Conservation (phyloP, 2,329 filamentous ascomycete species). For the Chaetomiaceae sp. region DNA sequence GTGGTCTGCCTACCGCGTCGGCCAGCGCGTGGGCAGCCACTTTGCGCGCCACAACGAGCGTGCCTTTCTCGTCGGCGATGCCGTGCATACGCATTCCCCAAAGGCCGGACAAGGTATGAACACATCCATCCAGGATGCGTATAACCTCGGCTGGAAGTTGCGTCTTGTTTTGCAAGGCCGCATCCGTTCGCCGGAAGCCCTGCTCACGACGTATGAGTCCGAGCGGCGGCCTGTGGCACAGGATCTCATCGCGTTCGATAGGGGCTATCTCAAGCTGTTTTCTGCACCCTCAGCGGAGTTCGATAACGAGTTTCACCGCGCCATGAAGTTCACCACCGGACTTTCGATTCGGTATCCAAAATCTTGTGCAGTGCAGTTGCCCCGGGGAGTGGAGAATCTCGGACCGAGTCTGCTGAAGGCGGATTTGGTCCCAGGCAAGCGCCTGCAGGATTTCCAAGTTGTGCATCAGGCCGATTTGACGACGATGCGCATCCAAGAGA, state of each 20-base stretch:
- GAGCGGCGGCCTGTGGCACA: conserved; percentile 47
- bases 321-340: conserved; percentile 17
- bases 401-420: too few species aligned
- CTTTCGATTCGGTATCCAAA: conserved; percentile 15
- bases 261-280: conserved; percentile 16
- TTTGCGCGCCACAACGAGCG: conserved; percentile 50
- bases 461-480: conserved; percentile 15
- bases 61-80: conserved; percentile 57
- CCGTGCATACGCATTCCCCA: conserved; percentile 57
- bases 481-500: not conserved
- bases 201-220: conserved; percentile 48
- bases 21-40: conserved; percentile 54
- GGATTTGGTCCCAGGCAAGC: conserved; percentile 14
- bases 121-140: conserved; percentile 37
- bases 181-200: conserved; percentile 38
- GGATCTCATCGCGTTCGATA: conserved; percentile 43
- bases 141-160: conserved; percentile 42
- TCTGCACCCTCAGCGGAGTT: conserved; percentile 10
- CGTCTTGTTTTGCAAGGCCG: conserved; percentile 24
- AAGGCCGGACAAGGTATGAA: conserved; percentile 54
- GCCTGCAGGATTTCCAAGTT: conserved; percentile 14
- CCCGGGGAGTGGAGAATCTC: too few species aligned
- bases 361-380: conserved; percentile 12
- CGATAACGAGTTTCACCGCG: conserved; percentile 10
- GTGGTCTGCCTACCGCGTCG: conserved; percentile 56